These are phyloP conservation scores for Colletotrichum agaves DNA, from an alignment of 2,329 filamentous ascomycete species.

Conservation along the genomic window DNA sequence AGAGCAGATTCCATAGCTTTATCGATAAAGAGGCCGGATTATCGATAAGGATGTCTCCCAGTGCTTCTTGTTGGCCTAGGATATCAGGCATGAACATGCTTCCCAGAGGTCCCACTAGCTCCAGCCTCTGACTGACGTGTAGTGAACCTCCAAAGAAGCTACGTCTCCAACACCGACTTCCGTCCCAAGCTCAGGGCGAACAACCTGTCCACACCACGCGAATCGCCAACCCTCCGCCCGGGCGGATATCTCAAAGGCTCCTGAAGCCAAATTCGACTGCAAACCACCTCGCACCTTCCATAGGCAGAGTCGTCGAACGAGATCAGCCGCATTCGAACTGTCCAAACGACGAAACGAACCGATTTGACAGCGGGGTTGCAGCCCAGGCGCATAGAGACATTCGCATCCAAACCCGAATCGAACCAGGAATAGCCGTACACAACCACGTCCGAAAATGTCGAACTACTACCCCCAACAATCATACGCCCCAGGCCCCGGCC, in stretches of 20 bases:
- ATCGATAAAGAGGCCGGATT: background rate
- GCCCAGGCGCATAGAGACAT: background rate
- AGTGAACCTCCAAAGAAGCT: constrained; percentile 35
- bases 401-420: no score
- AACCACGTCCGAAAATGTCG: constrained; percentile 49
- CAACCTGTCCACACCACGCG: constrained; percentile 31
- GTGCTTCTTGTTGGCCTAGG: background rate
- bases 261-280: background rate
- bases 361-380: no score
- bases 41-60: background rate
- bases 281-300: background rate
- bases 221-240: constrained; percentile 17
- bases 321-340: no score
- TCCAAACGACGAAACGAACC: no score
- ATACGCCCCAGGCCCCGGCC: constrained; percentile 56
- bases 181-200: constrained; percentile 13
- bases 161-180: constrained; percentile 31
- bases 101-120: constrained; percentile 19
- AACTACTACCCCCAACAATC: constrained; percentile 49
- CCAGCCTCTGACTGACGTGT: constrained; percentile 33
- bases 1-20: constrained; percentile 1
- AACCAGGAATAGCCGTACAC: no score
- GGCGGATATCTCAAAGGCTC: constrained; percentile 9
- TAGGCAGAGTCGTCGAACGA: no score
- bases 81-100: background rate